Conservation (phyloP, 495 filamentous ascomycete genomes). For the Trichoderma parareesei region DNA sequence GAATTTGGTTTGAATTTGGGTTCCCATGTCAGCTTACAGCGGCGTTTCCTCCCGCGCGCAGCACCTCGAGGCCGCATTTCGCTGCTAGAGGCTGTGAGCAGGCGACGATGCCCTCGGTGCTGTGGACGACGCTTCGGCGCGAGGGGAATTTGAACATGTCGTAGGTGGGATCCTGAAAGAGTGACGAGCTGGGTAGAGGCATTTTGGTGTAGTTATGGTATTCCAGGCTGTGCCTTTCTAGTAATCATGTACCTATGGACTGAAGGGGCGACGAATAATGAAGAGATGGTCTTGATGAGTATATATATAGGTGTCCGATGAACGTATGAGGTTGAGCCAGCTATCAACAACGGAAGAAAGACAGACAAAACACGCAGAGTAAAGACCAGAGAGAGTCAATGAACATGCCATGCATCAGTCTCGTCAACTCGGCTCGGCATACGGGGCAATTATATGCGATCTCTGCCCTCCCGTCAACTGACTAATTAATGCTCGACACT, state of each 20-base stretch:
- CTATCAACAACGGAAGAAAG: neutral
- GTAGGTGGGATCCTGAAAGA: constrained; percentile 56
- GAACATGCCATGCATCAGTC: neutral
- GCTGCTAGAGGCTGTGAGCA: constrained; percentile 88
- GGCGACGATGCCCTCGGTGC: constrained; percentile 84
- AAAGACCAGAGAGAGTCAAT: neutral
- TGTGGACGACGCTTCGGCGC: constrained; percentile 86
- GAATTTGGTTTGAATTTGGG: neutral
- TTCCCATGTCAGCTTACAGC: constrained; percentile 49
- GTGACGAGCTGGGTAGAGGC: constrained; percentile 33
- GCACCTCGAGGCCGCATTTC: constrained; percentile 74
- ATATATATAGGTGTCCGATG: neutral
- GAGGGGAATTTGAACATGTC: constrained; percentile 65
- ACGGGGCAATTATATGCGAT: neutral
- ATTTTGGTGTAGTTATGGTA: constrained; percentile 20
- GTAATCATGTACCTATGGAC: too few species aligned
- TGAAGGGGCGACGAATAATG: too few species aligned
- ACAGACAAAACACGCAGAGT: neutral
- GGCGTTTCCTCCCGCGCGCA: constrained; percentile 84
- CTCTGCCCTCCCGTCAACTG: neutral
- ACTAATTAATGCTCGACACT: neutral
- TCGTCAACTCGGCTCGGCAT: neutral
- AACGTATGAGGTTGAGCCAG: neutral
- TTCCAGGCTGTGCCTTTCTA: too few species aligned
- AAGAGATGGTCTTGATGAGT: neutral